Evolutionary conservation across 176 grass and related monocot species (phyloP).

Genomic region (Oropetium thomaeum): DNA sequence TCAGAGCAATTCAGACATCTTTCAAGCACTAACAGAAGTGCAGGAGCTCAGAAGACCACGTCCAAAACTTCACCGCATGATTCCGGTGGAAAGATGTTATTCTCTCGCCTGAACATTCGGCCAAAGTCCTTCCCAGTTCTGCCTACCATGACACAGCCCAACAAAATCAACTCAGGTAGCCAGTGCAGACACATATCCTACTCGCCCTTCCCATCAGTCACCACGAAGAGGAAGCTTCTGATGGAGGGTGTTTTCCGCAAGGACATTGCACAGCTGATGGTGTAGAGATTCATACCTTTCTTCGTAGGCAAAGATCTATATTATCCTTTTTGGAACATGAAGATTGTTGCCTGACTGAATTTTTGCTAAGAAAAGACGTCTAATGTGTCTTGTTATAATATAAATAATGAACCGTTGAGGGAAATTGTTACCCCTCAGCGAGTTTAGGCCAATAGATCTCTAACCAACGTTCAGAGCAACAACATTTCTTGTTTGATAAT

Average conservation of each 20-base stretch:
- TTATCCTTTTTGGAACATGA: background rate
- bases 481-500: background rate
- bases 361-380: background rate
- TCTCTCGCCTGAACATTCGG: constrained; percentile 59
- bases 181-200: constrained; percentile 54
- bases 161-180: constrained; percentile 33
- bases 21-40: constrained; percentile 26
- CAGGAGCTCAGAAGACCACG: constrained; percentile 41
- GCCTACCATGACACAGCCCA: constrained; percentile 58
- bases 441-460: constrained; percentile 32
- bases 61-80: constrained; percentile 34
- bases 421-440: constrained; percentile 8
- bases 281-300: constrained; percentile 5
- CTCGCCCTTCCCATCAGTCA: constrained; percentile 22
- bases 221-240: constrained; percentile 41
- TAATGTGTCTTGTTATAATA: constrained; percentile 24
- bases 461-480: constrained; percentile 13
- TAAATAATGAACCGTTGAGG: constrained; percentile 19
- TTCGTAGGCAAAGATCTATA: constrained; percentile 7
- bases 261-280: constrained; percentile 84
- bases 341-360: constrained; percentile 5
- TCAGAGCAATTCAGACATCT: constrained; percentile 29
- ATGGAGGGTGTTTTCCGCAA: constrained; percentile 67
- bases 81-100: constrained; percentile 60
- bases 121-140: constrained; percentile 56